Base-by-base conservation (phyloP, 768 basidiomycete genomes). In the Kwoniella dejecticola region DNA sequence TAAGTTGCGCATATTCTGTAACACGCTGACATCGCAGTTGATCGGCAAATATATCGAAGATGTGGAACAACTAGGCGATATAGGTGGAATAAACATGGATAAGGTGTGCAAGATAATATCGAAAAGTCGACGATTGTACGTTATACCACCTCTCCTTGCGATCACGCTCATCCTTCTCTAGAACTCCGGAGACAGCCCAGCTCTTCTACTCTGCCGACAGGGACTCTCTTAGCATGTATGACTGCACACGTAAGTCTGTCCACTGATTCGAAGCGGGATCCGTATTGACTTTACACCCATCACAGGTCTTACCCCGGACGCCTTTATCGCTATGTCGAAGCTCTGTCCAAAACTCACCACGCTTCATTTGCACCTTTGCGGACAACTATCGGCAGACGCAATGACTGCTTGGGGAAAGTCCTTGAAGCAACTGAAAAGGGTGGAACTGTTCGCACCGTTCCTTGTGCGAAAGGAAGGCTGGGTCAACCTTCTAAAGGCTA, bases 31-130 rank as follows among this genome's bases (percentile, higher is more conserved):
- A 33, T 62, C 27, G 24, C 57, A 93, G 89, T 81, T 96, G 23
- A 87, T 97, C 58, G 88, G 89, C 17, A 84, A 85, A 59, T 86
- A 91, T 74, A 95, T 97, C 58, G 84, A 92, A 58, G 90, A 95
- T 67, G 87, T 98, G 11, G 81, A 81, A 19, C 66, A 70, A 46
- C 60, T 80, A n/a, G 95, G 95, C 0, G 88, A 95, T 70, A 89
- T 97, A 52, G 92, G 93, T 0, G 69, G 84, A 0, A 77, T 90
- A 77, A 97, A 94, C 73, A 82, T 91, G 82, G 87, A 93, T 61
- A 85, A 87, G 41, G 89, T 97, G 47, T 84, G 89, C 13, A 90
- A 87, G 75, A 87, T 90, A 3, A 81, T 96, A 21, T 87, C 89
- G 8, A 89, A 88, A 71, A 90, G 88, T 70, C 82, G 93, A 38